Conservation (phyloP, 1,284 basidiomycete genomes). For the Trametes polyzona region DNA sequence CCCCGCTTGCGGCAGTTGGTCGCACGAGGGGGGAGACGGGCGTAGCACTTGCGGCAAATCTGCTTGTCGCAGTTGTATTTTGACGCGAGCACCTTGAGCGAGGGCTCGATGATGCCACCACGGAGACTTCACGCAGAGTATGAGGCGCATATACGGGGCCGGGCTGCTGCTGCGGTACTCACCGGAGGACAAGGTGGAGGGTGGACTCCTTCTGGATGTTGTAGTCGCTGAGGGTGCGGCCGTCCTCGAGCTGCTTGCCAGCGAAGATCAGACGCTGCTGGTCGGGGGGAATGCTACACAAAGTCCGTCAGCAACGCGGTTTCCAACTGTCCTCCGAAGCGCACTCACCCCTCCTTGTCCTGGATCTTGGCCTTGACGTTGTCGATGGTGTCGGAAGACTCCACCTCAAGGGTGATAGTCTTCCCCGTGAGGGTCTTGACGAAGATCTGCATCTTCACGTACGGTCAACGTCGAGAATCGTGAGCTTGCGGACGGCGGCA, state of each 20-base stretch:
- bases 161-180: constrained; percentile 29
- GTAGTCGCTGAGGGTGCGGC: constrained; percentile 93
- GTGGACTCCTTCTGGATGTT: constrained; percentile 99
- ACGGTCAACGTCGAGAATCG: constrained; percentile 31
- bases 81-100: constrained; percentile 93
- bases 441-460: constrained; percentile 85
- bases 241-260: constrained; percentile 97
- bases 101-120: constrained; percentile 99
- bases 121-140: constrained; percentile 70
- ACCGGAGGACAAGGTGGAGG: constrained; percentile 96
- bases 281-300: constrained; percentile 84
- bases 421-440: constrained; percentile 97
- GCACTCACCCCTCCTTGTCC: constrained; percentile 84
- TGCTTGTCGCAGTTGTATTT: constrained; percentile 99
- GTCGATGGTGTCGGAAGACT: constrained; percentile 95
- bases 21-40: constrained; percentile 97
- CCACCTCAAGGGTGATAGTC: constrained; percentile 98
- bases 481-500: constrained; percentile 22
- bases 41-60: constrained; percentile 99
- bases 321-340: not conserved
- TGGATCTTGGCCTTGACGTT: constrained; percentile 93
- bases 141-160: not conserved
- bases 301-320: constrained; percentile 9
- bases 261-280: constrained; percentile 95
- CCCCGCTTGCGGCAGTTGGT: constrained; percentile 97